phyloP scores from a whole-genome alignment of 148 eudicot genomes.

The Rhododendron williamsianum region DNA sequence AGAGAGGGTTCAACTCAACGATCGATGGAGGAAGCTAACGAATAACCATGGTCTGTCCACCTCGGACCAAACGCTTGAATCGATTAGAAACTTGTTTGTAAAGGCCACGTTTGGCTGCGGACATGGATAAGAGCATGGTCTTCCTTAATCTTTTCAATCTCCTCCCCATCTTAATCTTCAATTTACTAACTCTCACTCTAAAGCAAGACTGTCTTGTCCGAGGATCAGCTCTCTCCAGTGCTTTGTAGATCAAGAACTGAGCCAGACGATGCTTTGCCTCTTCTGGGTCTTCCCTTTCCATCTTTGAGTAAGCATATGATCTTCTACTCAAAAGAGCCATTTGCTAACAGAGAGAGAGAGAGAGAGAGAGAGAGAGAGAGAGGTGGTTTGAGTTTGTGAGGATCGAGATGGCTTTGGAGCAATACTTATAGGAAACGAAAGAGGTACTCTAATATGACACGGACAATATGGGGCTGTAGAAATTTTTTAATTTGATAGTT shows the following conservation, averaged over 20 bases:
- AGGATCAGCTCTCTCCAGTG: constrained; percentile 40
- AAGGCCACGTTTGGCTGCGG: constrained; percentile 28
- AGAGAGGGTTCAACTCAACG: constrained; percentile 19
- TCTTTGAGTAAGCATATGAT: constrained; percentile 42
- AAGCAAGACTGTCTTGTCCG: constrained; percentile 38
- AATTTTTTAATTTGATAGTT: too few relatives aligned
- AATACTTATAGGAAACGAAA: constrained; percentile 21
- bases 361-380: background rate
- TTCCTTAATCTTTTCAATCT: constrained; percentile 51
- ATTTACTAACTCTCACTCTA: constrained; percentile 43
- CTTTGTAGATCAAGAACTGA: constrained; percentile 77
- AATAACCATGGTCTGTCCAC: constrained; percentile 22
- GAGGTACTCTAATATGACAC: background rate
- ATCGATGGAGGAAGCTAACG: constrained; percentile 34
- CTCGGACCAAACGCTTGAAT: constrained; percentile 37
- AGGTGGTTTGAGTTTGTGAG: background rate
- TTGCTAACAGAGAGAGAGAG: background rate
- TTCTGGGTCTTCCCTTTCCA: constrained; percentile 53
- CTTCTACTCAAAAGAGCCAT: constrained; percentile 24
- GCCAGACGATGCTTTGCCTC: constrained; percentile 45
- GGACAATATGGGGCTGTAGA: too few relatives aligned
- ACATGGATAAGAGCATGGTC: constrained; percentile 28
- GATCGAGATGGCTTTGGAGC: background rate
- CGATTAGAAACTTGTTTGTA: constrained; percentile 34
- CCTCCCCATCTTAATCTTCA: constrained; percentile 70